These are phyloP conservation scores for Beauveria sp. DNA, from an alignment of 2,329 filamentous ascomycete genomes.

Conservation along the genomic window DNA sequence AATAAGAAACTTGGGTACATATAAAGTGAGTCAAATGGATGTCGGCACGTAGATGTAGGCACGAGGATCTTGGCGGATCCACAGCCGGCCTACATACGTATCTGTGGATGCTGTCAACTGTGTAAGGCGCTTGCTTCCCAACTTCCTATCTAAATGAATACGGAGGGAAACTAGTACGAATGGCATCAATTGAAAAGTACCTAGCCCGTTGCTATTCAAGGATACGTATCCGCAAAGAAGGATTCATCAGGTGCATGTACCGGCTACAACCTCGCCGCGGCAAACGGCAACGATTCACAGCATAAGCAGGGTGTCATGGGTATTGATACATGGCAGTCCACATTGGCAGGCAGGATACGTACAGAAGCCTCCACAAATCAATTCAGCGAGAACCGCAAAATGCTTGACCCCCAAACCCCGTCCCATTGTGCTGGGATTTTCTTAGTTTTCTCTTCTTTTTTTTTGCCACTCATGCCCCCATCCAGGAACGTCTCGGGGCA, in stretches of 20 bases:
- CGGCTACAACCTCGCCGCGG: not conserved
- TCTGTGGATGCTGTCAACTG: no score
- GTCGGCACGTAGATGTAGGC: not conserved
- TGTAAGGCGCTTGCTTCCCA: not conserved
- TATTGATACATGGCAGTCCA: not conserved
- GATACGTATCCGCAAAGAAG: not conserved
- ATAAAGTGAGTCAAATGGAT: constrained; percentile 5
- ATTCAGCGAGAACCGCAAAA: not conserved
- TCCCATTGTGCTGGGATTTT: not conserved
- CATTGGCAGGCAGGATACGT: not conserved
- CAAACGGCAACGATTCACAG: no score
- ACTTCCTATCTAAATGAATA: not conserved
- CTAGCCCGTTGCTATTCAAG: not conserved
- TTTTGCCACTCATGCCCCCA: not conserved
- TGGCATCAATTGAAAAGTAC: not conserved
- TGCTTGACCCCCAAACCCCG: not conserved
- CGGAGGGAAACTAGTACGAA: not conserved
- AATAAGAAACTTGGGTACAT: not conserved
- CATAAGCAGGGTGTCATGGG: not conserved
- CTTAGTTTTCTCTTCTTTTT: not conserved
- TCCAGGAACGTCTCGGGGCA: constrained; percentile 7
- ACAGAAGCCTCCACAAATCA: not conserved
- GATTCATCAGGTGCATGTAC: not conserved
- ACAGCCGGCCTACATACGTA: no score
- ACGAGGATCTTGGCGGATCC: constrained; percentile 5